Conservation (phyloP, 129 eudicot genomes). For the Ambrosia trifida region DNA sequence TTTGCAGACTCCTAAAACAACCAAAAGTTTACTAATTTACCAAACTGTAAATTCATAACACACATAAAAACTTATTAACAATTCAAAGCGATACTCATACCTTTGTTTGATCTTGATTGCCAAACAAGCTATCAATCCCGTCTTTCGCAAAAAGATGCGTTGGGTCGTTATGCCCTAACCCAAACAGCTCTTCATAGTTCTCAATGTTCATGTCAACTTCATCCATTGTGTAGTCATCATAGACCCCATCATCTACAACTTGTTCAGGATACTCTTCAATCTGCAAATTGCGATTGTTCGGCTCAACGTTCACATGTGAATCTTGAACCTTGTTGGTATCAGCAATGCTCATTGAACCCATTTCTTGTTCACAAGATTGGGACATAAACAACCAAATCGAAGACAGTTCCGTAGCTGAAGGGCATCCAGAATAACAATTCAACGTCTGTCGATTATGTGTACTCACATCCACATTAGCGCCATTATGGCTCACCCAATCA, state of each 20-base stretch:
- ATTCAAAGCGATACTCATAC: constrained; percentile 6
- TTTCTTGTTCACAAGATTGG: constrained; percentile 60
- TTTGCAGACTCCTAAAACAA: constrained; percentile 54
- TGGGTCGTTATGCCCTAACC: constrained; percentile 64
- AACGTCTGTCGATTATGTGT: constrained; percentile 69
- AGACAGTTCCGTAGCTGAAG: constrained; percentile 72
- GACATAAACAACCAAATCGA: constrained; percentile 66
- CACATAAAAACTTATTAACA: background rate
- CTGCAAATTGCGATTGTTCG: background rate
- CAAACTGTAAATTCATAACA: background rate
- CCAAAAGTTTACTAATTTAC: constrained; percentile 21
- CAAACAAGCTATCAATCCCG: constrained; percentile 69
- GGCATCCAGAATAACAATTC: constrained; percentile 81
- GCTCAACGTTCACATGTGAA: constrained; percentile 29
- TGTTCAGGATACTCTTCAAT: constrained; percentile 13
- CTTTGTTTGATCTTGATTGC: constrained; percentile 40
- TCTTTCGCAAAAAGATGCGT: constrained; percentile 71
- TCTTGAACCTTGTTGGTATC: constrained; percentile 43
- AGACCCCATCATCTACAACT: constrained; percentile 51
- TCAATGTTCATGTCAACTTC: constrained; percentile 76
- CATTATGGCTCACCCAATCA: constrained; percentile 63
- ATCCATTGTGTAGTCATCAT: constrained; percentile 71
- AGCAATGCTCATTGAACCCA: constrained; percentile 69
- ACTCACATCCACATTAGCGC: constrained; percentile 37
- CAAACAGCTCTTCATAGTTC: constrained; percentile 80